Conservation (phyloP, 2,329 filamentous ascomycete species). For the Neonectria neomacrospora region DNA sequence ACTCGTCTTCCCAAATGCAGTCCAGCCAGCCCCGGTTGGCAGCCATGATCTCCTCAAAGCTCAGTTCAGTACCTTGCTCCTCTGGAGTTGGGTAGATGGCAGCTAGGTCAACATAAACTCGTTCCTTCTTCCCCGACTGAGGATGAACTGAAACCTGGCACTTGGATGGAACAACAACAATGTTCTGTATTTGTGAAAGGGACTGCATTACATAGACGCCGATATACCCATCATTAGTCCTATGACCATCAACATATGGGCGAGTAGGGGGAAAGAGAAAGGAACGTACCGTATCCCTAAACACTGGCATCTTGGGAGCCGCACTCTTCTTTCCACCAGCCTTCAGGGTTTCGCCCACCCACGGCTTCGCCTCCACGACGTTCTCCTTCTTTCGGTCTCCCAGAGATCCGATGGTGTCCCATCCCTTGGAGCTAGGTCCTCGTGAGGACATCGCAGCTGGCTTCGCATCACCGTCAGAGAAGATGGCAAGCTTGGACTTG, state of each 20-base stretch:
- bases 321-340: slow-evolving; percentile 83
- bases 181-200: slow-evolving; percentile 70
- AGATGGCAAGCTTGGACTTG: slow-evolving; percentile 88
- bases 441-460: slow-evolving; percentile 66
- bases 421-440: slow-evolving; percentile 73
- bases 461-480: slow-evolving; percentile 79
- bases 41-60: slow-evolving; percentile 92
- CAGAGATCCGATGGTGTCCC: slow-evolving; percentile 91
- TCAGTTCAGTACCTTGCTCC: slow-evolving; percentile 78
- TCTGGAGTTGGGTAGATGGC: slow-evolving; percentile 84
- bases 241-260: slow-evolving; percentile 87
- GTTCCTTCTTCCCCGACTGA: slow-evolving; percentile 83
- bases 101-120: slow-evolving; percentile 87
- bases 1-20: slow-evolving; percentile 64
- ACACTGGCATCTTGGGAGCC: slow-evolving; percentile 84
- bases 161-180: slow-evolving; percentile 75
- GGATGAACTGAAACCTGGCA: slow-evolving; percentile 86
- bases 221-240: slow-evolving; percentile 82
- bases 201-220: slow-evolving; percentile 63
- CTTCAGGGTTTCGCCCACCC: slow-evolving; percentile 91
- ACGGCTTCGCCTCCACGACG: slow-evolving; percentile 83
- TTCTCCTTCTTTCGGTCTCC: slow-evolving; percentile 96
- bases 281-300: slow-evolving; percentile 87
- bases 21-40: slow-evolving; percentile 76
- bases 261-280: slow-evolving; percentile 51